These are phyloP conservation scores for Blastocystis sp. DNA, from an alignment of 352 stramenopile species.

Conservation along the genomic window DNA sequence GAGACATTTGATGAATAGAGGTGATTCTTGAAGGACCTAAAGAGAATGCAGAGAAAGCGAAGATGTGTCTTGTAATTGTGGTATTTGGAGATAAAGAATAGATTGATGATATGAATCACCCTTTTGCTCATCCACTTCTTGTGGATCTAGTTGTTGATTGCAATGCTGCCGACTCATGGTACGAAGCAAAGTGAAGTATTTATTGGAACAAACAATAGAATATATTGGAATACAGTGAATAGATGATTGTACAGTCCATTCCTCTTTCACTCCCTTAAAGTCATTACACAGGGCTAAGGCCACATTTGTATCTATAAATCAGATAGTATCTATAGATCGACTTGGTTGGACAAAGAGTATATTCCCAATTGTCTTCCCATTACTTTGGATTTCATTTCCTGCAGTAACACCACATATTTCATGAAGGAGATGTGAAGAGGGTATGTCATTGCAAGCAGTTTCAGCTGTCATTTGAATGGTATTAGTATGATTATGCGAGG, in stretches of 20 bases:
- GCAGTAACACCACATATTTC: neutral
- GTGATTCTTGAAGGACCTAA: constrained; percentile 94
- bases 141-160: constrained; percentile 87
- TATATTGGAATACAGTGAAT: neutral
- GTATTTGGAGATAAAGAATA: constrained; percentile 75
- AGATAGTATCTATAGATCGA: neutral
- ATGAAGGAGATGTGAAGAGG: neutral
- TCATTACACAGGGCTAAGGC: neutral
- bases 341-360: neutral
- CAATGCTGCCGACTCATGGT: constrained; percentile 94
- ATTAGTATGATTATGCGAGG: neutral
- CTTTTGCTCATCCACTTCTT: constrained; percentile 84
- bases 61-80: constrained; percentile 74
- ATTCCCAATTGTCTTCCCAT: neutral
- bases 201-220: neutral
- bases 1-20: constrained; percentile 86
- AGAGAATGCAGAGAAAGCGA: constrained; percentile 87
- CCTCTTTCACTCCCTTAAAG: constrained; percentile 26
- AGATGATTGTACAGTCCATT: neutral
- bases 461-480: neutral
- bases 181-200: constrained; percentile 91
- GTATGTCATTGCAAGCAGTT: neutral
- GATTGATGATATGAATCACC: constrained; percentile 92
- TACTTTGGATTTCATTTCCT: neutral
- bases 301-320: constrained; percentile 9